Evolutionary conservation across 306 rosid species (phyloP).

Genomic region (Cucumis cinereus): DNA sequence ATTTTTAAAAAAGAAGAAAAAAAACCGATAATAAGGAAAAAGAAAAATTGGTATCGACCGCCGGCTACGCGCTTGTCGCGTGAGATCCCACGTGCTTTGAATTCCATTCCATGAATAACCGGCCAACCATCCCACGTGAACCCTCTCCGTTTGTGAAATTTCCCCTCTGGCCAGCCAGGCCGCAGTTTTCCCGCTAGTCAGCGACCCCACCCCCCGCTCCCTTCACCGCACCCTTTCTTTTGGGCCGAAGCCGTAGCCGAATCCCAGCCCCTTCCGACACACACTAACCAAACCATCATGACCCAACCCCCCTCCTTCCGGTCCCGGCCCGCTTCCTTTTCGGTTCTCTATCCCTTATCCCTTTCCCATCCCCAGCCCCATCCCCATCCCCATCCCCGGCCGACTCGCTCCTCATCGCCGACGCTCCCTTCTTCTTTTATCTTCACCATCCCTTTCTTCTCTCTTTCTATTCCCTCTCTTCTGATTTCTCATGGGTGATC

Average conservation of each 20-base stretch:
- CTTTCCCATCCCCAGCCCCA: constrained; percentile 26
- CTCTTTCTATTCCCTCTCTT: not conserved
- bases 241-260: constrained; percentile 11
- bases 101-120: not conserved
- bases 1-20: not conserved
- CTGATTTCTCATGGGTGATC: constrained; percentile 41
- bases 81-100: not conserved
- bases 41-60: not conserved
- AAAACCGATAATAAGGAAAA: not conserved
- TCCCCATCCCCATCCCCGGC: constrained; percentile 17
- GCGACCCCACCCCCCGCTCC: not conserved
- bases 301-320: constrained; percentile 33
- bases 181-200: not conserved
- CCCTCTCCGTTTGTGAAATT: not conserved
- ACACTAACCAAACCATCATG: constrained; percentile 11
- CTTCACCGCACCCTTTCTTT: not conserved
- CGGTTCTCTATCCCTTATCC: constrained; percentile 33
- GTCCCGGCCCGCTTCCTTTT: constrained; percentile 19
- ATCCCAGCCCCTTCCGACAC: constrained; percentile 37
- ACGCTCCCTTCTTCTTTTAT: not conserved
- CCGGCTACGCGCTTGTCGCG: constrained; percentile 1
- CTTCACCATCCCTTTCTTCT: not conserved
- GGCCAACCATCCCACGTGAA: not conserved
- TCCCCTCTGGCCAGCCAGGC: not conserved
- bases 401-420: constrained; percentile 24